These are phyloP conservation scores for Penicillium argentinense DNA, from an alignment of 495 filamentous ascomycete genomes.

Conservation along the genomic window DNA sequence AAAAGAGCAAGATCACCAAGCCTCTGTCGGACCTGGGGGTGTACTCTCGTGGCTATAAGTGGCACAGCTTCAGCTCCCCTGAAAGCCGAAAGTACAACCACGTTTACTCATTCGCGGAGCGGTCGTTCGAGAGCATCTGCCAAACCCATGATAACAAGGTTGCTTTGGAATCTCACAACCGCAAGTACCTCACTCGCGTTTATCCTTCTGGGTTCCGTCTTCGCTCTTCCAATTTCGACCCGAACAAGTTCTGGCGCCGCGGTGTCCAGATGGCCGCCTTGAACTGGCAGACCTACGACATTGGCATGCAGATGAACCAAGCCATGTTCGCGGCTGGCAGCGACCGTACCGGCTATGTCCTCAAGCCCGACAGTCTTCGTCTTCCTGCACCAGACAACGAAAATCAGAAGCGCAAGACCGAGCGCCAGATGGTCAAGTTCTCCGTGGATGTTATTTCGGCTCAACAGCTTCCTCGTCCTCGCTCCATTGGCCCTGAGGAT, in stretches of 20 bases:
- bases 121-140: constrained; percentile 74
- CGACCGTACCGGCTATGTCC: constrained; percentile 85
- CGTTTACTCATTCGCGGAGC: constrained; percentile 89
- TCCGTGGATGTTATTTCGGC: constrained; percentile 87
- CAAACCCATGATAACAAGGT: constrained; percentile 69
- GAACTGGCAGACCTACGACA: constrained; percentile 98
- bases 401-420: constrained; percentile 36
- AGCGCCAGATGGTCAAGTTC: constrained; percentile 78
- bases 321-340: constrained; percentile 96
- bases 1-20: constrained; percentile 82
- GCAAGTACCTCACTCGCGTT: constrained; percentile 86
- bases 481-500: constrained; percentile 63
- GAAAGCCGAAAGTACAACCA: constrained; percentile 88
- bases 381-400: constrained; percentile 50
- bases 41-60: constrained; percentile 86
- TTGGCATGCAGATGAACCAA: constrained; percentile 91
- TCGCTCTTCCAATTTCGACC: constrained; percentile 88
- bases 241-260: constrained; percentile 85
- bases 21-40: constrained; percentile 83
- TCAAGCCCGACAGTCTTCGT: constrained; percentile 86
- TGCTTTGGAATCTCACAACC: constrained; percentile 82
- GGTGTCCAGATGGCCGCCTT: constrained; percentile 96
- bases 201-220: constrained; percentile 82
- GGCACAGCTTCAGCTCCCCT: constrained; percentile 66
- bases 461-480: constrained; percentile 86